Conservation (phyloP, 768 basidiomycete genomes). For the Phanerochaete carnosa region DNA sequence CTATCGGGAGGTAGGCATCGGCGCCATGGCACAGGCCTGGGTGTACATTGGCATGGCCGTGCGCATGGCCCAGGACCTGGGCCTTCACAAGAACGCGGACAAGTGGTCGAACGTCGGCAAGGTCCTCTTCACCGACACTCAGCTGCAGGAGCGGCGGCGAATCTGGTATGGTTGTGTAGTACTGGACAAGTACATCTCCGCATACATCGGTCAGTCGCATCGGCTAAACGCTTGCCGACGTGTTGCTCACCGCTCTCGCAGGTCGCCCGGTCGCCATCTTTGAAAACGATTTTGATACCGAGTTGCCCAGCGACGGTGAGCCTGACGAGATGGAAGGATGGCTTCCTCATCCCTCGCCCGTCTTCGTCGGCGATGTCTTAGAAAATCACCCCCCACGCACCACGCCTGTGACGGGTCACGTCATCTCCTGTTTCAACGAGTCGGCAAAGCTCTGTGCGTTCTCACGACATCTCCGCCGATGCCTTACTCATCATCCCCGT, state of each 20-base stretch:
- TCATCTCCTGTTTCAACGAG: slow-evolving; percentile 76
- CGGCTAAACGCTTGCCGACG: slow-evolving; percentile 4
- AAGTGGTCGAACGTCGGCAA: slow-evolving; percentile 63
- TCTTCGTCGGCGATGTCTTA: slow-evolving; percentile 26
- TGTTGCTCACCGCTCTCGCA: slow-evolving; percentile 18
- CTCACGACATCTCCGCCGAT: not conserved
- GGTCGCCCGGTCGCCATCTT: slow-evolving; percentile 72
- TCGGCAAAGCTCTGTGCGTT: slow-evolving; percentile 67
- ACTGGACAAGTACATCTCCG: slow-evolving; percentile 77
- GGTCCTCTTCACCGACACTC: slow-evolving; percentile 52
- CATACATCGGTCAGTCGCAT: slow-evolving; percentile 62
- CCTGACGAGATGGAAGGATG: slow-evolving; percentile 65
- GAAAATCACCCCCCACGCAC: slow-evolving; percentile 12
- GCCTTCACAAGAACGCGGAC: slow-evolving; percentile 79
- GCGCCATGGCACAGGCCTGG: slow-evolving; percentile 88
- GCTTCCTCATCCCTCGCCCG: slow-evolving; percentile 40
- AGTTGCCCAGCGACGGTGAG: slow-evolving; percentile 58
- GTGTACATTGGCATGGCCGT: slow-evolving; percentile 84
- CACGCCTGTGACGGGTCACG: slow-evolving; percentile 40
- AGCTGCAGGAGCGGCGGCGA: slow-evolving; percentile 66
- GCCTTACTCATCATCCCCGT: slow-evolving; percentile 1
- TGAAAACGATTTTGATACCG: slow-evolving; percentile 75
- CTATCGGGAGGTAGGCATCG: slow-evolving; percentile 84
- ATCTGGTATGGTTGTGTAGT: slow-evolving; percentile 80
- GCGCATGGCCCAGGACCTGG: slow-evolving; percentile 89